These are phyloP conservation scores for Bacidia rubella DNA, from an alignment of 495 filamentous ascomycete genomes.

Conservation along the genomic window DNA sequence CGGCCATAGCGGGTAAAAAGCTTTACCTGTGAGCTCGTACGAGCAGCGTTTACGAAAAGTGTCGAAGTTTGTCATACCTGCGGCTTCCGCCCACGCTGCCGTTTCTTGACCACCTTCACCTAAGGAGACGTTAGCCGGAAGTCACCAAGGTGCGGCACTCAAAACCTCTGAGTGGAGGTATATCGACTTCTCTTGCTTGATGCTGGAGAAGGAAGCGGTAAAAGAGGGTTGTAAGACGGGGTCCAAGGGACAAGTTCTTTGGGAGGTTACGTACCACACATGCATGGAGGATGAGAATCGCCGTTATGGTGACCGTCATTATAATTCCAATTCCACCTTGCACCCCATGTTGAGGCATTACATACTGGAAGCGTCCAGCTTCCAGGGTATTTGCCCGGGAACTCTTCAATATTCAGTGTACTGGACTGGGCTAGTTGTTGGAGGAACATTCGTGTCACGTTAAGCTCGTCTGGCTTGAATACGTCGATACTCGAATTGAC, in stretches of 20 bases:
- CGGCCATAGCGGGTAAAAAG: not conserved
- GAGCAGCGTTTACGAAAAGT: not conserved
- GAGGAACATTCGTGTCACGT: not conserved
- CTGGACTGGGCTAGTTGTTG: not conserved
- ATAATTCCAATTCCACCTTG: not conserved
- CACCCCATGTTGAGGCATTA: not conserved
- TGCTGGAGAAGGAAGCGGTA: too few relatives aligned
- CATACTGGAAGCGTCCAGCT: constrained; percentile 6
- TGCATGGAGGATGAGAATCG: constrained; percentile 1
- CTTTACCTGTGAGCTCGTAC: not conserved
- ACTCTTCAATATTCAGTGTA: not conserved
- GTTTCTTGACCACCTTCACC: constrained; percentile 1
- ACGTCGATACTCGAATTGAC: not conserved
- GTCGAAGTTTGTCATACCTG: not conserved
- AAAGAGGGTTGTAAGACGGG: too few relatives aligned
- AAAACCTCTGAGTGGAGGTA: too few relatives aligned
- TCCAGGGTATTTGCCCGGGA: not conserved
- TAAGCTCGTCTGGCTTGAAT: not conserved
- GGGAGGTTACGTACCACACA: not conserved
- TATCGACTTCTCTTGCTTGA: too few relatives aligned
- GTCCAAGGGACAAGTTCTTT: not conserved
- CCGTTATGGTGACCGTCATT: not conserved
- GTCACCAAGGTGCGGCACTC: too few relatives aligned
- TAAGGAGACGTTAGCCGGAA: not conserved
- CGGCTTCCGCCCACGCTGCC: constrained; percentile 1